These are phyloP conservation scores for Cyclocybe aegerita DNA, from an alignment of 768 basidiomycete genomes.

Conservation along the genomic window DNA sequence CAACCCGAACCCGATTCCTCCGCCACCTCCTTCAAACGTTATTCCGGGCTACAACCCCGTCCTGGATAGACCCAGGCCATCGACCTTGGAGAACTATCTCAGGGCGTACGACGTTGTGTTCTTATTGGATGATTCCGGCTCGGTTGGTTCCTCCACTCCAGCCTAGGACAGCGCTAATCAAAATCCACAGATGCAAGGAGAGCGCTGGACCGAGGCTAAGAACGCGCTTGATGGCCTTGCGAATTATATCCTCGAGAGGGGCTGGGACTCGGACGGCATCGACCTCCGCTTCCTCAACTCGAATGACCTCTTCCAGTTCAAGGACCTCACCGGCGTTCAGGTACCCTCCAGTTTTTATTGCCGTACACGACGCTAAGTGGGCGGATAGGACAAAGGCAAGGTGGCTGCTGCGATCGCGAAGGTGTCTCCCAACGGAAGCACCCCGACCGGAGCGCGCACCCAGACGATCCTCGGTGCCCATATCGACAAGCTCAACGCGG, in stretches of 20 bases:
- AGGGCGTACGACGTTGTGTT: neutral
- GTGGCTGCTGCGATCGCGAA: neutral
- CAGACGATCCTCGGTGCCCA: neutral
- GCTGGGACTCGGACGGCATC: neutral
- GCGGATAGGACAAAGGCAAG: neutral
- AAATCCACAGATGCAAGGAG: neutral
- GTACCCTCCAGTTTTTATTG: neutral
- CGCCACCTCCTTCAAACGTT: constrained; percentile 8
- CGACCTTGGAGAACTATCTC: constrained; percentile 11
- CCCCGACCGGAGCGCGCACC: neutral
- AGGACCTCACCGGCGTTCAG: neutral
- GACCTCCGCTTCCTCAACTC: neutral
- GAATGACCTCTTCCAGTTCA: neutral
- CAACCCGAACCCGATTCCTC: constrained; percentile 15
- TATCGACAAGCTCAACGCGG: neutral
- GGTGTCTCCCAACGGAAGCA: neutral
- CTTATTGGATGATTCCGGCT: too few species aligned
- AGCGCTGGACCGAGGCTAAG: neutral
- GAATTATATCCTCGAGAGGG: neutral
- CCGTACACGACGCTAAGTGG: too few species aligned
- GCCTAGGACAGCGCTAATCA: neutral
- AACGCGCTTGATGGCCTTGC: neutral
- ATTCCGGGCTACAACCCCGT: constrained; percentile 11
- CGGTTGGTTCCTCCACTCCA: too few species aligned
- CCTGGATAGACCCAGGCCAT: constrained; percentile 13